Percentiles rank a stretch among this genome's conserved stretches.
Conservation (phyloP, 1,284 basidiomycete species). For the Fomes fomentarius region DNA sequence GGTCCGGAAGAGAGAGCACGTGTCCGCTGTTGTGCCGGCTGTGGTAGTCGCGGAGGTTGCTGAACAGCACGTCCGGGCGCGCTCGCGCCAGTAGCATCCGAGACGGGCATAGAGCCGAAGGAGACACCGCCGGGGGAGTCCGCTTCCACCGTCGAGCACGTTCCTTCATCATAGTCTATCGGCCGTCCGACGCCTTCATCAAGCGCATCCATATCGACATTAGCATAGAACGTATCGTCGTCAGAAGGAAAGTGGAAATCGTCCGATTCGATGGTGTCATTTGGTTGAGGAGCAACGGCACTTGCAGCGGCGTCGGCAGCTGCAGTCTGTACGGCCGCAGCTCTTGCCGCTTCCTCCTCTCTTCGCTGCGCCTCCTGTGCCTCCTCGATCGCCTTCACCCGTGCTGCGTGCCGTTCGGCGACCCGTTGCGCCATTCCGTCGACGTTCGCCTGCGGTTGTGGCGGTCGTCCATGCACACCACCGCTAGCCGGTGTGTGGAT, state of each 20-base stretch:
- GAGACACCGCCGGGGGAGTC: constrained; percentile 14
- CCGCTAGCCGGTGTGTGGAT: constrained; percentile 10
- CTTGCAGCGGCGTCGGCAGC: background rate
- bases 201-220: constrained; percentile 57
- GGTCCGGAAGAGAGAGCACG: background rate
- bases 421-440: constrained; percentile 16
- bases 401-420: constrained; percentile 19
- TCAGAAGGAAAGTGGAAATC: constrained; percentile 60
- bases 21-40: background rate
- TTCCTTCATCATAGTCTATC: constrained; percentile 53
- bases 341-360: constrained; percentile 9
- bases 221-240: constrained; percentile 64
- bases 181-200: constrained; percentile 43
- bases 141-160: constrained; percentile 17
- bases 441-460: constrained; percentile 1
- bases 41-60: background rate
- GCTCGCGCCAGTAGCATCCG: background rate
- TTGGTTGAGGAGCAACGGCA: background rate
- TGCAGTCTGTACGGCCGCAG: background rate
- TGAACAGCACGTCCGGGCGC: background rate
- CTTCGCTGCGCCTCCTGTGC: constrained; percentile 13
- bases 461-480: background rate
- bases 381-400: constrained; percentile 22
- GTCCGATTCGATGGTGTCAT: constrained; percentile 36
- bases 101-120: background rate